Evolutionary conservation across 2,329 filamentous ascomycete species (phyloP).

Genomic region (Fusarium fracticaudum): DNA sequence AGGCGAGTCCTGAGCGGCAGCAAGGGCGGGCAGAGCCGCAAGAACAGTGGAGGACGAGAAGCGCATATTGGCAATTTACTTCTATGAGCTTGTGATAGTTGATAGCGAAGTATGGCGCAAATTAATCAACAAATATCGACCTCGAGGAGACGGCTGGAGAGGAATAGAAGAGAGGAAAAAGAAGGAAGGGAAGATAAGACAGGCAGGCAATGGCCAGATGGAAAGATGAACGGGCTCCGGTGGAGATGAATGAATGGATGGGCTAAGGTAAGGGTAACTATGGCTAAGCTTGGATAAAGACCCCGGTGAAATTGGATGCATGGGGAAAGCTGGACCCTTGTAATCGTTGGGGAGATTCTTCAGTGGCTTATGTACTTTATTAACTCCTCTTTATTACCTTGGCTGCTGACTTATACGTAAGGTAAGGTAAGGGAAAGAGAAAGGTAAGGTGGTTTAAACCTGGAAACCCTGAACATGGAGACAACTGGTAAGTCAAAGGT

Average conservation of each 20-base stretch:
- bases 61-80: slow-evolving; percentile 59
- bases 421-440: not conserved
- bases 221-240: slow-evolving; percentile 27
- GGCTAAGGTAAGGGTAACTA: not conserved
- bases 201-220: slow-evolving; percentile 17
- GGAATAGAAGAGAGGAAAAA: slow-evolving; percentile 15
- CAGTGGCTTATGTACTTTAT: slow-evolving; percentile 4
- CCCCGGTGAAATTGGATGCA: slow-evolving; percentile 34
- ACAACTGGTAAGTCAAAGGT: not conserved
- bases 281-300: slow-evolving; percentile 29
- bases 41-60: slow-evolving; percentile 62
- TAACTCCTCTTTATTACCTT: slow-evolving; percentile 5
- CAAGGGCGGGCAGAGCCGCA: slow-evolving; percentile 66
- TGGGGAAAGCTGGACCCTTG: slow-evolving; percentile 40
- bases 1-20: slow-evolving; percentile 61
- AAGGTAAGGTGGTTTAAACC: not conserved
- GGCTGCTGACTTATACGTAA: not conserved
- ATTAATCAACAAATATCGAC: not conserved
- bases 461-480: not conserved
- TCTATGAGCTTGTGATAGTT: not conserved
- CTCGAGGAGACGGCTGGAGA: slow-evolving; percentile 4
- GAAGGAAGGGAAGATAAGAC: slow-evolving; percentile 22
- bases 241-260: slow-evolving; percentile 36
- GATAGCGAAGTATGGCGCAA: not conserved
- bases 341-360: slow-evolving; percentile 38